These are phyloP conservation scores for Zhuliangozyma parablackwelliae DNA, from an alignment of 1,139 yeast genomes.

Conservation along the genomic window DNA sequence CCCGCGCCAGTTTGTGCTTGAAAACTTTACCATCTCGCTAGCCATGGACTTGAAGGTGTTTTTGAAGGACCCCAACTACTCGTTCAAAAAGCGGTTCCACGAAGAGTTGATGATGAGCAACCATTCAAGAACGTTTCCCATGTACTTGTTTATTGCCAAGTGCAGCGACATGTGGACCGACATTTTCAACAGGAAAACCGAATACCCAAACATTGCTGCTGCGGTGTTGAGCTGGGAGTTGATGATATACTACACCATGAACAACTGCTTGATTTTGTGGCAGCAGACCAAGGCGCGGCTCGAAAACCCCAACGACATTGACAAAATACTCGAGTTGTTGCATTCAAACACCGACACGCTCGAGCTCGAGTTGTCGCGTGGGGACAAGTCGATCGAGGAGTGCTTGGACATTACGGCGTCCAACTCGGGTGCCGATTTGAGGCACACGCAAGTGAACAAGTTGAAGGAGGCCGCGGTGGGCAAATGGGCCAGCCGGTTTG, in stretches of 20 bases:
- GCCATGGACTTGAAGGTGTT: constrained; percentile 51
- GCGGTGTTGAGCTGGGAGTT: constrained; percentile 53
- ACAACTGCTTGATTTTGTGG: constrained; percentile 63
- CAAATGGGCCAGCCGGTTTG: constrained; percentile 35
- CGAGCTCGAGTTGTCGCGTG: constrained; percentile 23
- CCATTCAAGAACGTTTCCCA: constrained; percentile 41
- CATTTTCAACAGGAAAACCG: constrained; percentile 30
- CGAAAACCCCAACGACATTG: constrained; percentile 42
- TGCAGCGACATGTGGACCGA: constrained; percentile 37
- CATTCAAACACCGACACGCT: constrained; percentile 25
- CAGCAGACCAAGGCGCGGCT: constrained; percentile 57
- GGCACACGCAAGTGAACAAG: constrained; percentile 50
- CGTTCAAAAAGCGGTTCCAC: constrained; percentile 54
- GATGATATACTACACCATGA: constrained; percentile 53
- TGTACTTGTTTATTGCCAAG: constrained; percentile 33
- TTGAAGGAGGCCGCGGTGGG: constrained; percentile 31
- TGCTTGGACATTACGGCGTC: constrained; percentile 41
- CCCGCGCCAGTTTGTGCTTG: constrained; percentile 39
- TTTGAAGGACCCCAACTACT: constrained; percentile 51
- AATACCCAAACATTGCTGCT: constrained; percentile 37
- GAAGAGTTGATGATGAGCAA: constrained; percentile 54
- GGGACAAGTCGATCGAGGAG: constrained; percentile 33
- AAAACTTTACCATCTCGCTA: constrained; percentile 36
- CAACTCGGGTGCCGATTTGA: constrained; percentile 46
- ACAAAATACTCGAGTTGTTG: constrained; percentile 42